phyloP scores from a whole-genome alignment of 768 basidiomycete species.

The Fistulinella prunicolor region DNA sequence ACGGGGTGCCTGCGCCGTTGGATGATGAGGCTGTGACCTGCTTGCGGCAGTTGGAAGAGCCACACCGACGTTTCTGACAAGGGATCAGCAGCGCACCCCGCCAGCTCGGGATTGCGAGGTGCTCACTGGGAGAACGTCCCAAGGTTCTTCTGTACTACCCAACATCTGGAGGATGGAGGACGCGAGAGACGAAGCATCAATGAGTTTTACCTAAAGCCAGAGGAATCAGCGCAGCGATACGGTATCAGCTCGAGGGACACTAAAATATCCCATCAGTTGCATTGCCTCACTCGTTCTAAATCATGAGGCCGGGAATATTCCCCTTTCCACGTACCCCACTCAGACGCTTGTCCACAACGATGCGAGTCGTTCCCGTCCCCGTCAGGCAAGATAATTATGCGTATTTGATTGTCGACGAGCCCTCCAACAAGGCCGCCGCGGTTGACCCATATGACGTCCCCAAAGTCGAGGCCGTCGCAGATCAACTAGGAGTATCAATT shows the following conservation, averaged over 20 bases:
- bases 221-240: constrained; percentile 2
- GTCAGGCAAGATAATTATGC: constrained; percentile 84
- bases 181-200: too few relatives aligned
- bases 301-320: constrained; percentile 9
- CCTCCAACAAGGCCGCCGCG: constrained; percentile 65
- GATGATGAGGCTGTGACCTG: too few relatives aligned
- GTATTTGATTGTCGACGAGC: constrained; percentile 74
- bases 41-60: too few relatives aligned
- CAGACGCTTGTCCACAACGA: constrained; percentile 36
- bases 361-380: constrained; percentile 78
- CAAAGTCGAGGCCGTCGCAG: constrained; percentile 63
- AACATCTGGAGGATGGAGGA: constrained; percentile 8
- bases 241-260: neutral
- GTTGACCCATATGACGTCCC: constrained; percentile 79
- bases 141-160: too few relatives aligned
- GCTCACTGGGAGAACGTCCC: constrained; percentile 12
- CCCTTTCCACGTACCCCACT: constrained; percentile 16
- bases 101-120: neutral
- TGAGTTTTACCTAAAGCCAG: constrained; percentile 1
- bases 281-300: constrained; percentile 12
- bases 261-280: constrained; percentile 17
- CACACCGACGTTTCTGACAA: neutral
- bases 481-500: constrained; percentile 58
- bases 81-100: constrained; percentile 2
- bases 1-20: too few relatives aligned